Evolutionary conservation across 2,329 filamentous ascomycete species (phyloP), one percentile per base, ranked within the genome.

Genomic region (Monilinia vaccinii-corymbosi): DNA sequence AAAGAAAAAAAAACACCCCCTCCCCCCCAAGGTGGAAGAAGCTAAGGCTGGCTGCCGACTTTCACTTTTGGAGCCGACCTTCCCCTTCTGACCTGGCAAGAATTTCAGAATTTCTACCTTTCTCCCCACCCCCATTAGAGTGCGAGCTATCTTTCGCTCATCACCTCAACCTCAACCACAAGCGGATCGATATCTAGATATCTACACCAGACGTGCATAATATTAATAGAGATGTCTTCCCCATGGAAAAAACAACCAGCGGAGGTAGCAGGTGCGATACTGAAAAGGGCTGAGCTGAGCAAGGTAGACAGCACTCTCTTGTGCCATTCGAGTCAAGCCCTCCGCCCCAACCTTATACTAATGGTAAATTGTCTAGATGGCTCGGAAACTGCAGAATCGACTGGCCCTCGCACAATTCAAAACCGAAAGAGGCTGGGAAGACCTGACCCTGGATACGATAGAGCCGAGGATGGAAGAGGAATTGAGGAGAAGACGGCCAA

Each of bases 361-460:
- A 69, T 28, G 8, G 32, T 51, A 46, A n/a, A 34, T 32, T n/a
- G 48, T 57, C 59, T 72, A 97, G 94, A 96, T 99, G 78, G 94
- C 92, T 69, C 83, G 93, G 73, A 89, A 88, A 71, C 80, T 99
- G 59, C 91, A 97, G 77, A 91, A 96, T 78, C 90, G 93, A 65
- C 85, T 99, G 62, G 93, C 94, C 61, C 84, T 97, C 65, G 94
- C 94, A 72, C 94, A 95, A 75, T 94, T 97, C 82, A 97, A 97
- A 78, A 91, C 94, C 67, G 91, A 95, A 76, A 88, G 96, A 77
- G 92, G 92, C 73, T 95, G 91, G 86, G 88, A 97, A 75, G 89
- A 94, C 74, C 82, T 96, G 72, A 89, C 88, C 64, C 83, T 95
- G 70, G 89, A 91, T 72, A 86, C 81, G 63, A 90, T 96, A 75